phyloP scores from a whole-genome alignment of 2,329 filamentous ascomycete genomes.

The Huntiella moniliformis region DNA sequence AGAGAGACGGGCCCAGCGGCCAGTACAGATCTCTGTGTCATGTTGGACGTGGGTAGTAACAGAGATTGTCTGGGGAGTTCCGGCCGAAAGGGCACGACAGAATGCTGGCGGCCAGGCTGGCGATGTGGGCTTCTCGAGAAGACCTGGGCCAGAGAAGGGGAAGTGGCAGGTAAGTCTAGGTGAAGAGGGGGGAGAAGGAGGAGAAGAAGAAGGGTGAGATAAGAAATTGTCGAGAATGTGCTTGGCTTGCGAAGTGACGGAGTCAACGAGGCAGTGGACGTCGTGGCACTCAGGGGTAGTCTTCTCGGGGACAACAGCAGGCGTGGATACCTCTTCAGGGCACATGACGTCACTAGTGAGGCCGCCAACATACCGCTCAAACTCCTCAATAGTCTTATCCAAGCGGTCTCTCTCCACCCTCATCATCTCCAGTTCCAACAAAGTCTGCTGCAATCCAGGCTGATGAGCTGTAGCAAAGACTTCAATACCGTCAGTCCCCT shows the following conservation, averaged over 20 bases:
- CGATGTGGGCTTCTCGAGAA: neutral
- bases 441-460: constrained; percentile 7
- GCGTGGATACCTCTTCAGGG: neutral
- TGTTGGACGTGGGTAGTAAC: no score
- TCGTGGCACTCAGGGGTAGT: constrained; percentile 3
- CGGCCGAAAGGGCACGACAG: neutral
- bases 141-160: neutral
- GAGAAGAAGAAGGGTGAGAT: neutral
- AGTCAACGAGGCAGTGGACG: constrained; percentile 7
- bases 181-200: neutral
- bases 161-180: constrained; percentile 5
- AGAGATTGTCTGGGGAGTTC: no score
- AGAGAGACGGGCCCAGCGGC: no score
- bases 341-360: constrained; percentile 10
- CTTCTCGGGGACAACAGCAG: neutral
- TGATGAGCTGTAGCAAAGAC: constrained; percentile 6
- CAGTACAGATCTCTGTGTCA: no score
- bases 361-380: constrained; percentile 10
- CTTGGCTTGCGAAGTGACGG: constrained; percentile 5
- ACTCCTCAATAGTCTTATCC: constrained; percentile 4
- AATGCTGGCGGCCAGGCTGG: constrained; percentile 11
- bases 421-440: constrained; percentile 9
- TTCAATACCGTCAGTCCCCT: neutral
- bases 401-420: constrained; percentile 7
- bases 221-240: constrained; percentile 3